phyloP scores from a whole-genome alignment of 1,139 yeast species.

The Pichia sp. region DNA sequence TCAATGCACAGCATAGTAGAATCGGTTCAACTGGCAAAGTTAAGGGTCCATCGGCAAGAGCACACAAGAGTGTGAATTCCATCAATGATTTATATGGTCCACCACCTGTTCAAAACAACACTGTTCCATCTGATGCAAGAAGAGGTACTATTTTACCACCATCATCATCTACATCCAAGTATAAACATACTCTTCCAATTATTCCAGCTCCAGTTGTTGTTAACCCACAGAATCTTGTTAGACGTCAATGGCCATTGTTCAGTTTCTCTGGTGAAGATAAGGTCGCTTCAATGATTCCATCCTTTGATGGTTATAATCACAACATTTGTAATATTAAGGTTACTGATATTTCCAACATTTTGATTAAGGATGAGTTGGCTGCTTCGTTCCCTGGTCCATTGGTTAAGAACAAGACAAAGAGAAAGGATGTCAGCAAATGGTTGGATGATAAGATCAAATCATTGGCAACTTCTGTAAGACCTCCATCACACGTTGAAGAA shows the following conservation, averaged over 20 bases:
- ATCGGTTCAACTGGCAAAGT: slow-evolving; percentile 1
- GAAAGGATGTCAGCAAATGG: slow-evolving; percentile 69
- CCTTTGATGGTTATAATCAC: slow-evolving; percentile 32
- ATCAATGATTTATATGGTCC: slow-evolving; percentile 29
- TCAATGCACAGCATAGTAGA: background rate
- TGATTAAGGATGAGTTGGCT: slow-evolving; percentile 26
- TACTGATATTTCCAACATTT: slow-evolving; percentile 34
- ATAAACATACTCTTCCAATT: slow-evolving; percentile 5
- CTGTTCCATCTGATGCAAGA: slow-evolving; percentile 21
- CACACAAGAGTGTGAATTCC: slow-evolving; percentile 14
- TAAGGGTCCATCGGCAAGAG: background rate
- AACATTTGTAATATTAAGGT: slow-evolving; percentile 30
- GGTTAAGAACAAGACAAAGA: slow-evolving; percentile 51
- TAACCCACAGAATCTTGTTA: slow-evolving; percentile 31
- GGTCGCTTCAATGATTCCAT: slow-evolving; percentile 46
- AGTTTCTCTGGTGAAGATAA: slow-evolving; percentile 58
- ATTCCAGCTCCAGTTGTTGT: slow-evolving; percentile 36
- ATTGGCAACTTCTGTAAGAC: slow-evolving; percentile 12
- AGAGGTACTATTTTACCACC: slow-evolving; percentile 24
- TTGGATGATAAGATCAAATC: slow-evolving; percentile 35
- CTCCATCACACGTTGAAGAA: slow-evolving; percentile 19
- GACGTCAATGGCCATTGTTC: slow-evolving; percentile 76
- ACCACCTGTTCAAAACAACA: slow-evolving; percentile 24
- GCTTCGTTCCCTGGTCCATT: slow-evolving; percentile 62
- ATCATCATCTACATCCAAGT: slow-evolving; percentile 18